Base-by-base conservation (phyloP, 1,139 yeast genomes). In the Candida pseudoviswanathii region DNA sequence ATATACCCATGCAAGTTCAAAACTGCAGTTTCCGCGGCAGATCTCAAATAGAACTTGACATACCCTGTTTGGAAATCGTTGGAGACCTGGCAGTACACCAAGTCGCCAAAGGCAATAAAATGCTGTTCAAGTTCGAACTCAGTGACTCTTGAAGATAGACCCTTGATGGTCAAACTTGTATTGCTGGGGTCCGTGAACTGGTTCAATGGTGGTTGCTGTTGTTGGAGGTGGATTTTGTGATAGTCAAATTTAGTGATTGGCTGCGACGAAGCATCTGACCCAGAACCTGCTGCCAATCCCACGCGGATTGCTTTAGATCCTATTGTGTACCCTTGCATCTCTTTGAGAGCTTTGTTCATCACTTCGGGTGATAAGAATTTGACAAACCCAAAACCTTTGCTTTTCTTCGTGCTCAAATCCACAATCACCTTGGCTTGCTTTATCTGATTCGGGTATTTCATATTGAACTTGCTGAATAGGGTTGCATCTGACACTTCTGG, bases 331-430 rank as follows among this genome's bases (percentile, higher is more conserved):
- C 96, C 96, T 64, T 88, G 90, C 96, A 89, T 89, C 61, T 89
- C 96, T 27, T 75, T 69, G 39, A 89, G 70, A 0, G 97, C 96
- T 43, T 84, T 75, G 55, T 83, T 84, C 68, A 91, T 86, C 49
- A 86, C 89, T n/a, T 79, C 77, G 56, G 84, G 87, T 50, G 81
- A 80, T 41, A 80, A 72, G 65, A 92, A 90, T 53, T 96, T 79
- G n/a, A 91, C 94, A 67, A 92, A 91, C 1, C 97, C 98, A 68
- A 89, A 90, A 38, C 97, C 96, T 58, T 94, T 82, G 2, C 96
- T 86, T 24, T 78, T 75, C 16, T 87, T 88, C 2, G 95, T 82
- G 24, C 79, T 74, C 2, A 90, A 85, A 64, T 92, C 97, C 3
- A 84, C 73, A 94, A 91, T 90, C 50, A 92, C 89, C 61, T 91